Percentiles rank a stretch among this genome's conserved stretches.
Conservation (phyloP, 164 flowering plant species). For the Piper longum region DNA sequence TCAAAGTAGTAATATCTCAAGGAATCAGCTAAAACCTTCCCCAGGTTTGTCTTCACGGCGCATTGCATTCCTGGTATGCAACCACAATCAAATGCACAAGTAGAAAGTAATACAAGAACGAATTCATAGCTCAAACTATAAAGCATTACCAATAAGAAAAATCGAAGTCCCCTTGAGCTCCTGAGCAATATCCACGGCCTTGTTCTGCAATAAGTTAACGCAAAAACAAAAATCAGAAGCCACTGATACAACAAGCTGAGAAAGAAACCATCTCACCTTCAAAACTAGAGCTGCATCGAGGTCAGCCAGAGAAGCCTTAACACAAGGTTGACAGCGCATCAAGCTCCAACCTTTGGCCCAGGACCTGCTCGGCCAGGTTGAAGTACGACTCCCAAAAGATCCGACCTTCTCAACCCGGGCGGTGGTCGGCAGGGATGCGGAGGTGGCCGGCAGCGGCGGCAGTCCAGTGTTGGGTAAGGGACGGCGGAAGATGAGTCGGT, state of each 20-base stretch:
- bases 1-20: constrained; percentile 77
- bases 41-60: constrained; percentile 44
- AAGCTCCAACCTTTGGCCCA: too few relatives aligned
- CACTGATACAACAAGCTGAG: neutral
- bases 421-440: too few relatives aligned
- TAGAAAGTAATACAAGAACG: neutral
- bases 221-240: neutral
- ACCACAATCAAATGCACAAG: neutral
- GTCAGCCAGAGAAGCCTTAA: constrained; percentile 13
- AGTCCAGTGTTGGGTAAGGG: too few relatives aligned
- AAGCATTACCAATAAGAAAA: constrained; percentile 57
- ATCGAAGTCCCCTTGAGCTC: constrained; percentile 75
- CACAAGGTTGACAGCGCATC: neutral
- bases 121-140: neutral
- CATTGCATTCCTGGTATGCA: constrained; percentile 44
- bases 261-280: constrained; percentile 25
- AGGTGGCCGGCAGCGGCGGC: too few relatives aligned
- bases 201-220: constrained; percentile 33
- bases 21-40: constrained; percentile 48
- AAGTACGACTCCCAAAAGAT: too few relatives aligned
- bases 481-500: too few relatives aligned
- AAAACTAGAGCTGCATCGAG: constrained; percentile 23
- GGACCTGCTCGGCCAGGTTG: too few relatives aligned
- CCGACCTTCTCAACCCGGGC: too few relatives aligned
- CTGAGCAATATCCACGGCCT: constrained; percentile 38